Evolutionary conservation across 768 basidiomycete genomes (phyloP), one percentile per base, ranked within the genome.

Genomic region (Pulveroboletus sp.): DNA sequence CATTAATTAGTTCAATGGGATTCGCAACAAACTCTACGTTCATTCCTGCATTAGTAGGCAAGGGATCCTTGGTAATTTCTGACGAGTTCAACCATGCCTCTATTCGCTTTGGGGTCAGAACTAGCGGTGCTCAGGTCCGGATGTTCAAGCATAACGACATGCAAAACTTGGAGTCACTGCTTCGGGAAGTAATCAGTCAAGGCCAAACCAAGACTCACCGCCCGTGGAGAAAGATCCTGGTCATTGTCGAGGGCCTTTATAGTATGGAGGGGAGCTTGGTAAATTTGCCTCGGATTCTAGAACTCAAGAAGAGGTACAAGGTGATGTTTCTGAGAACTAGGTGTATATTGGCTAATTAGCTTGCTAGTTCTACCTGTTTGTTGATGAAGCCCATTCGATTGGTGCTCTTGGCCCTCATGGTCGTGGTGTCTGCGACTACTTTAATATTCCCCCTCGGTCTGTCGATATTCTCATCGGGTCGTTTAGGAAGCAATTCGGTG

Each of bases 71-170:
- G 18, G 85, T 99, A 59, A 93, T 99, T 59, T 97, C 93, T 2
- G 96, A 99, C 69, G 95, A 98, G 70, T 73, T 93, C 54, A 98
- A 98, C 70, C 96, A 98, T 61, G 87, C 94, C 0, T 92, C 88
- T 11, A 96, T 99, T 58, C 85, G 95, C 17, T 90, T 91, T 60
- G 96, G 96, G 52, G 86, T 89, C 5, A 79, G 95, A 39, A 70
- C 94, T 36, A 90, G 87, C 48, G 92, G 93, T 15, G 93, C 94
- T 0, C 80, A 83, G 55, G 86, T 98, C 6, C 76, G 93, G 42
- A 87, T 85, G 80, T 99, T 90, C 84, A 95, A 94, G 77, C 96
- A 99, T 67, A 98, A 99, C 63, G 83, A 98, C 67, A 89, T 97
- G 86, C 68, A 74, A 36, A 82, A 75, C 43, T 71, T 99, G 47